Evolutionary conservation across 768 basidiomycete genomes (phyloP).

Genomic region (Gymnopilus junonius): DNA sequence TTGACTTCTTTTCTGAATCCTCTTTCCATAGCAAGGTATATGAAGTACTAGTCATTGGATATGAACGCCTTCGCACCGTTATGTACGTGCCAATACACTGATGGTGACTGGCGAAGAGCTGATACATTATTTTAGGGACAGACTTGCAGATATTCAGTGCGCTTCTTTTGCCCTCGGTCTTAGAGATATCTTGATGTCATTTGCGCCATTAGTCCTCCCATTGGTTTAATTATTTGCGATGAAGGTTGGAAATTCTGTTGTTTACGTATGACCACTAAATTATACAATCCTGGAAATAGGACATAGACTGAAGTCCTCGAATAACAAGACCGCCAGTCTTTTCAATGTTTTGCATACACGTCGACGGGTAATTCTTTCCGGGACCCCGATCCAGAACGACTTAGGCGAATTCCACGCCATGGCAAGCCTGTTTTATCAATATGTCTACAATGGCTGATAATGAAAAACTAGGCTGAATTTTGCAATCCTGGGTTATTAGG

Average conservation of each 20-base stretch:
- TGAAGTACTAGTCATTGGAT: slow-evolving; percentile 92
- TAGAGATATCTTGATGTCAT: slow-evolving; percentile 1
- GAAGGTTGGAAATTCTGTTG: slow-evolving; percentile 59
- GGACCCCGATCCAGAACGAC: slow-evolving; percentile 98
- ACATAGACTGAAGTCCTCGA: slow-evolving; percentile 91
- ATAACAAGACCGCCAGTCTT: slow-evolving; percentile 88
- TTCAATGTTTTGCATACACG: slow-evolving; percentile 78
- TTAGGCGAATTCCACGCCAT: slow-evolving; percentile 95
- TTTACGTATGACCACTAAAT: not conserved
- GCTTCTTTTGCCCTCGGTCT: slow-evolving; percentile 3
- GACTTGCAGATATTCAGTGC: slow-evolving; percentile 29
- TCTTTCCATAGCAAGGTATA: slow-evolving; percentile 60
- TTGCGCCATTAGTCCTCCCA: slow-evolving; percentile 65
- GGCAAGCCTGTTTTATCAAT: slow-evolving; percentile 51
- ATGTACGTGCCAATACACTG: slow-evolving; percentile 54
- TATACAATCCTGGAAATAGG: slow-evolving; percentile 44
- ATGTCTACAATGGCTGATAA: not conserved
- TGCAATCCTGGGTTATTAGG: slow-evolving; percentile 93
- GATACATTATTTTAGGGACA: slow-evolving; percentile 24
- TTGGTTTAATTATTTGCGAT: slow-evolving; percentile 94
- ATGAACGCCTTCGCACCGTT: slow-evolving; percentile 85
- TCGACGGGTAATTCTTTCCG: slow-evolving; percentile 87
- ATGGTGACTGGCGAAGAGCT: not conserved
- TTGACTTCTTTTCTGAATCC: not conserved
- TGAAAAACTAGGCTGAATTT: slow-evolving; percentile 74